A percentile compares a stretch with the other conserved stretches of the same genome.
Conservation (phyloP, 2,329 filamentous ascomycete species). For the Dendrostoma leiphaemia region DNA sequence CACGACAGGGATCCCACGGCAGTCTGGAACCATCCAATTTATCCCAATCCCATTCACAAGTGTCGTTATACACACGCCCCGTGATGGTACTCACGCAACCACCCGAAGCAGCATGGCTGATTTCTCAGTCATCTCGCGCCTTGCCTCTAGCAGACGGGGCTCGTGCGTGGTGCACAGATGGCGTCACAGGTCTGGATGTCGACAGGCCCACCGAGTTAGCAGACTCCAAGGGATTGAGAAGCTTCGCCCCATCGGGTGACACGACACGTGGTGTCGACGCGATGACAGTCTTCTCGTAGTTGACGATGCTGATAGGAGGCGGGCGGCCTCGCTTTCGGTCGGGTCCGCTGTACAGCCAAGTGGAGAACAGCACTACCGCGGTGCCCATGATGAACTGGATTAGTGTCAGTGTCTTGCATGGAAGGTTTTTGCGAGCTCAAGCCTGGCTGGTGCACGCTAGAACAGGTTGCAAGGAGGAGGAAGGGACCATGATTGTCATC, state of each 20-base stretch:
- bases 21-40: too few relatives aligned
- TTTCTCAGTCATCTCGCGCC: conserved; percentile 36
- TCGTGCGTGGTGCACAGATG: conserved; percentile 35
- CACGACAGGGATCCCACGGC: too few relatives aligned
- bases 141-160: conserved; percentile 36
- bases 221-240: conserved; percentile 41
- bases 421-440: too few relatives aligned
- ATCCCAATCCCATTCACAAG: too few relatives aligned
- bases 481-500: too few relatives aligned
- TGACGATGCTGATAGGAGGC: conserved; percentile 65
- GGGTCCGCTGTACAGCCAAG: conserved; percentile 77
- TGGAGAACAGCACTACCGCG: conserved; percentile 72
- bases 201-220: conserved; percentile 37
- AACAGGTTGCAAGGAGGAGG: too few relatives aligned
- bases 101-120: too few relatives aligned
- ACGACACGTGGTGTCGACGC: conserved; percentile 42
- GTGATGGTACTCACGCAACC: too few relatives aligned
- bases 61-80: too few relatives aligned
- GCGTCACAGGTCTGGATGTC: conserved; percentile 46
- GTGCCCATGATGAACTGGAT: conserved; percentile 79
- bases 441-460: background rate
- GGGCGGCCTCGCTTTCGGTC: conserved; percentile 61
- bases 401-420: conserved; percentile 19
- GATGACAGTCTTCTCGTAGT: conserved; percentile 72
- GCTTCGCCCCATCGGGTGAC: conserved; percentile 28